phyloP scores from a whole-genome alignment of 192 early-diverging fungal genomes.

The Cetraspora pellucida region DNA sequence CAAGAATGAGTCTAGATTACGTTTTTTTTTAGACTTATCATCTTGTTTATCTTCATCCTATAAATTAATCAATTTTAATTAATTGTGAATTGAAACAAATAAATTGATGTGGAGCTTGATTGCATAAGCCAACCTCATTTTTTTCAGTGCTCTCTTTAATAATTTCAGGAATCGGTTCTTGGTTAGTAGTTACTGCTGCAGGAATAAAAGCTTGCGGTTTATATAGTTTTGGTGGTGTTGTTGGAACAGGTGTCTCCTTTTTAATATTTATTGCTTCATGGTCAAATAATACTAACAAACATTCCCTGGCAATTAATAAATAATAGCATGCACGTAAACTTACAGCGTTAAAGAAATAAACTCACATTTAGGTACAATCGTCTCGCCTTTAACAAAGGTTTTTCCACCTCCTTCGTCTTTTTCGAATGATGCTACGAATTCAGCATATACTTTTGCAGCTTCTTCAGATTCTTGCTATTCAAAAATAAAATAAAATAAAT shows the following conservation, averaged over 20 bases:
- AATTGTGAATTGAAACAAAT: no score
- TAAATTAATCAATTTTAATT: neutral
- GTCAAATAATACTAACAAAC: constrained; percentile 43
- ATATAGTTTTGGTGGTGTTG: constrained; percentile 39
- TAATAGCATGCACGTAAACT: neutral
- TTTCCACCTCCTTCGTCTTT: constrained; percentile 48
- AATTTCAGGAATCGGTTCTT: neutral
- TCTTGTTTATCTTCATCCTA: constrained; percentile 40
- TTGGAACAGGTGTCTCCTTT: constrained; percentile 32
- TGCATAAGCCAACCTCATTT: constrained; percentile 17
- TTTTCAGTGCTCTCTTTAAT: constrained; percentile 36
- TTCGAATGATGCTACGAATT: constrained; percentile 83
- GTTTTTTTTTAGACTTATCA: constrained; percentile 62
- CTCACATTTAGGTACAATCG: constrained; percentile 50
- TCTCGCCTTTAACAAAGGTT: constrained; percentile 56
- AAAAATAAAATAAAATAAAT: no score
- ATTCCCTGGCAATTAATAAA: neutral
- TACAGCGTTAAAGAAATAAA: neutral
- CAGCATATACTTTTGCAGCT: constrained; percentile 73
- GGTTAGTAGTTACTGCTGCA: constrained; percentile 21
- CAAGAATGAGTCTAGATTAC: constrained; percentile 81
- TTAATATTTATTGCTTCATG: constrained; percentile 44
- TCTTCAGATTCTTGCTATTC: constrained; percentile 74
- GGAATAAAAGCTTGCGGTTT: constrained; percentile 41
- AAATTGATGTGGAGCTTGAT: neutral